A percentile compares a stretch with the other conserved stretches of the same genome.
These are phyloP conservation scores for Paramecium caudatum DNA, from an alignment of 73 alveolate genomes.

Conservation along the genomic window DNA sequence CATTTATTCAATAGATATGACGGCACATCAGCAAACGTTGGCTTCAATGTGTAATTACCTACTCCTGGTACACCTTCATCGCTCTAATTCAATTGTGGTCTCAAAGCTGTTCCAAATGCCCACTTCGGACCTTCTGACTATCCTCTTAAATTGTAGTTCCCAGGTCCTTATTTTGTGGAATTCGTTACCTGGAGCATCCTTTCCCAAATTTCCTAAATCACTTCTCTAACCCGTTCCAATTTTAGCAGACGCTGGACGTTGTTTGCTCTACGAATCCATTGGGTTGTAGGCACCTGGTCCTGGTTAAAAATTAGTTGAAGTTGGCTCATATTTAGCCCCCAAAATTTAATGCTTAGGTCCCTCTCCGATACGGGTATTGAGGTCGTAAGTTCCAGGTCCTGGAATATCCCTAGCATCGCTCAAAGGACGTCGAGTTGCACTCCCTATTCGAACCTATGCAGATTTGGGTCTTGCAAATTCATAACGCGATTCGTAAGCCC, in stretches of 20 bases:
- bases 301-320: background rate
- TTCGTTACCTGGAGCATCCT: constrained; percentile 57
- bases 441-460: constrained; percentile 75
- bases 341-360: constrained; percentile 62
- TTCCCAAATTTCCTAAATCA: constrained; percentile 17
- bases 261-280: constrained; percentile 17
- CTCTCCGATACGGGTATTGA: constrained; percentile 8
- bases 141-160: constrained; percentile 73
- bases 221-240: constrained; percentile 59
- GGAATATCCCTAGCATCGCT: constrained; percentile 68
- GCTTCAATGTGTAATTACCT: constrained; percentile 55
- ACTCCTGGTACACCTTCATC: constrained; percentile 75
- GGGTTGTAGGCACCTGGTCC: constrained; percentile 71
- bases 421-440: constrained; percentile 66
- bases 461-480: constrained; percentile 76
- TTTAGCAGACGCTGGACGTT: constrained; percentile 64
- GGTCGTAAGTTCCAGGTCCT: constrained; percentile 74
- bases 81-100: constrained; percentile 58
- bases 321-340: constrained; percentile 54
- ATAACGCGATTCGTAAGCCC: constrained; percentile 68
- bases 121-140: constrained; percentile 71
- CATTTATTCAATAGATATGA: constrained; percentile 54
- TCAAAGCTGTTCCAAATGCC: constrained; percentile 75
- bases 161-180: constrained; percentile 39
- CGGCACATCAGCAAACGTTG: constrained; percentile 71